A percentile compares a stretch with the other conserved stretches of the same genome.
These are phyloP conservation scores for Rutstroemia sp. DNA, from an alignment of 2,329 filamentous ascomycete genomes.

Conservation along the genomic window DNA sequence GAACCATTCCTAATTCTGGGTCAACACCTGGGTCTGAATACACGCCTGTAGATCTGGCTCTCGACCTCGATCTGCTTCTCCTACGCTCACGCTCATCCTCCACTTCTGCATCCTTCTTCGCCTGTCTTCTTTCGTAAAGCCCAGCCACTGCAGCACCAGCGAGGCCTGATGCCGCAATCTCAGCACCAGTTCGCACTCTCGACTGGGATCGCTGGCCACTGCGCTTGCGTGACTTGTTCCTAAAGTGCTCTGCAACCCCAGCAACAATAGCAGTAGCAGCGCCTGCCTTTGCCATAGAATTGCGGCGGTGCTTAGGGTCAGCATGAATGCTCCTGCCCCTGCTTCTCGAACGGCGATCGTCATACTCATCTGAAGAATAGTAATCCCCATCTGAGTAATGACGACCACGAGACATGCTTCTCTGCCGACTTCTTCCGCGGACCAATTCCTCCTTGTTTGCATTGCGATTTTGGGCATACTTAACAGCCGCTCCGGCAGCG, in stretches of 20 bases:
- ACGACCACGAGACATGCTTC: slow-evolving; percentile 34
- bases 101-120: slow-evolving; percentile 47
- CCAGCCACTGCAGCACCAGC: slow-evolving; percentile 54
- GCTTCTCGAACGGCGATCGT: slow-evolving; percentile 27
- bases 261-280: slow-evolving; percentile 50
- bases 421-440: slow-evolving; percentile 45
- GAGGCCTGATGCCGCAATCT: slow-evolving; percentile 53
- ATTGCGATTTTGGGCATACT: slow-evolving; percentile 55
- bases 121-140: slow-evolving; percentile 52
- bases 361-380: slow-evolving; percentile 22
- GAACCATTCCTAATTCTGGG: slow-evolving; percentile 61
- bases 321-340: slow-evolving; percentile 40
- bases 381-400: slow-evolving; percentile 33
- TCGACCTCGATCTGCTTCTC: slow-evolving; percentile 32
- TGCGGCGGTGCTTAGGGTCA: slow-evolving; percentile 38
- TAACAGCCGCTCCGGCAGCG: slow-evolving; percentile 57
- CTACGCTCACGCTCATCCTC: slow-evolving; percentile 22
- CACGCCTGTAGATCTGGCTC: slow-evolving; percentile 43
- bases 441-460: slow-evolving; percentile 50
- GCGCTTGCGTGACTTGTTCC: slow-evolving; percentile 44
- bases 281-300: slow-evolving; percentile 28
- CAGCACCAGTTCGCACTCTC: slow-evolving; percentile 42
- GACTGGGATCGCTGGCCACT: slow-evolving; percentile 35
- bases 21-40: slow-evolving; percentile 46
- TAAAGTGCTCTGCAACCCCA: slow-evolving; percentile 50